Evolutionary conservation across 1,284 basidiomycete species (phyloP).

Genomic region (Apiotrichum gracile): DNA sequence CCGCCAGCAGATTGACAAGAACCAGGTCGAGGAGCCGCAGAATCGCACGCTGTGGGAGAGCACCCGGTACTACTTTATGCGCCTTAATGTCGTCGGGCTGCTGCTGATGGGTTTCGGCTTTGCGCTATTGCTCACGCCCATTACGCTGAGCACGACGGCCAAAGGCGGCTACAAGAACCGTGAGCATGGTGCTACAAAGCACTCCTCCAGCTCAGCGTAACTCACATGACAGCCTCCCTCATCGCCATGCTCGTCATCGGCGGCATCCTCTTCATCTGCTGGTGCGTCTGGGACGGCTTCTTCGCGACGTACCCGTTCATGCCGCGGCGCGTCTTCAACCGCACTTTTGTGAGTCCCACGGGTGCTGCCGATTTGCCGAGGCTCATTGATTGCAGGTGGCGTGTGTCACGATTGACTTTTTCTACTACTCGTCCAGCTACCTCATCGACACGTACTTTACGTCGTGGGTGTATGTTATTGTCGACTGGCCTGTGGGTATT

Average conservation of each 20-base stretch:
- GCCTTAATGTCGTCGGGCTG: conserved; percentile 45
- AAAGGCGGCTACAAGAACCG: conserved; percentile 43
- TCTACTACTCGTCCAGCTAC: conserved; percentile 31
- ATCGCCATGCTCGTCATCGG: conserved; percentile 49
- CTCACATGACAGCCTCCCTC: conserved; percentile 33
- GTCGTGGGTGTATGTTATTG: conserved; percentile 37
- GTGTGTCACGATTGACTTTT: conserved; percentile 34
- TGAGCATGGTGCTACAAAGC: background rate
- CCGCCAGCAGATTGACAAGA: background rate
- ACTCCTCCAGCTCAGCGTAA: too few relatives aligned
- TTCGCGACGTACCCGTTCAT: conserved; percentile 45
- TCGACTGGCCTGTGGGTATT: conserved; percentile 20
- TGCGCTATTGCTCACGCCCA: conserved; percentile 44
- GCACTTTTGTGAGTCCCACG: conserved; percentile 37
- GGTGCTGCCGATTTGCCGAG: background rate
- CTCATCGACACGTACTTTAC: conserved; percentile 32
- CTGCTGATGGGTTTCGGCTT: conserved; percentile 45
- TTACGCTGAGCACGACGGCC: conserved; percentile 39
- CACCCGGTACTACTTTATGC: background rate
- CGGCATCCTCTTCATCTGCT: conserved; percentile 41
- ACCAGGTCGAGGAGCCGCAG: background rate
- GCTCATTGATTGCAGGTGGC: background rate
- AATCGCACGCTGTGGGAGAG: background rate
- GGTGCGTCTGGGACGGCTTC: conserved; percentile 42
- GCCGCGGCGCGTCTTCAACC: conserved; percentile 47